Percentiles rank a stretch among this genome's conserved stretches.
Conservation (phyloP, 2,329 filamentous ascomycete genomes). For the Penicillium digitatum region DNA sequence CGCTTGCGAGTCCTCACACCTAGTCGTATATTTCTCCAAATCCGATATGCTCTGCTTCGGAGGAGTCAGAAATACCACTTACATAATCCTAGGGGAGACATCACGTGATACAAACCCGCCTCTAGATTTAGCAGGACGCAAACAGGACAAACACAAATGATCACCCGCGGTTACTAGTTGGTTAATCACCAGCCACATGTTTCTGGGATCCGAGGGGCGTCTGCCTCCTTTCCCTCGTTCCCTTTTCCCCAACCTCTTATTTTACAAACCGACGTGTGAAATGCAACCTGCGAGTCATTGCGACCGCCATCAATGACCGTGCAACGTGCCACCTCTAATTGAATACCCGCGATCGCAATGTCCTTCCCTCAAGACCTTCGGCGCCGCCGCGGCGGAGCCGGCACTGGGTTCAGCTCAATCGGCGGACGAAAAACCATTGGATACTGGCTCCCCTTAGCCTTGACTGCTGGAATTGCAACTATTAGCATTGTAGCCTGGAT, state of each 20-base stretch:
- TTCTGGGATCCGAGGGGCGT: slow-evolving; percentile 35
- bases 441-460: slow-evolving; percentile 83
- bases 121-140: slow-evolving; percentile 23
- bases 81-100: neutral
- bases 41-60: neutral
- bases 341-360: slow-evolving; percentile 33
- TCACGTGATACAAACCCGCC: slow-evolving; percentile 17
- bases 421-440: slow-evolving; percentile 46
- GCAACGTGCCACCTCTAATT: slow-evolving; percentile 29
- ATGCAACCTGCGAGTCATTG: slow-evolving; percentile 32
- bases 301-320: slow-evolving; percentile 21
- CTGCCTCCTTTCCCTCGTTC: slow-evolving; percentile 15
- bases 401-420: slow-evolving; percentile 41
- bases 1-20: neutral
- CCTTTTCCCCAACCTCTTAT: slow-evolving; percentile 20
- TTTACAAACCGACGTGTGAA: slow-evolving; percentile 22
- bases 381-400: slow-evolving; percentile 36
- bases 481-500: slow-evolving; percentile 85
- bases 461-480: slow-evolving; percentile 84
- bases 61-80: slow-evolving; percentile 2
- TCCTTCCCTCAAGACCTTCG: slow-evolving; percentile 40
- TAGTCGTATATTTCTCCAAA: slow-evolving; percentile 1
- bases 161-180: slow-evolving; percentile 32
- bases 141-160: slow-evolving; percentile 31
- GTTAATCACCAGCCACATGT: slow-evolving; percentile 44